Evolutionary conservation across 2,329 filamentous ascomycete species (phyloP).

Genomic region (Huntiella bhutanensis): DNA sequence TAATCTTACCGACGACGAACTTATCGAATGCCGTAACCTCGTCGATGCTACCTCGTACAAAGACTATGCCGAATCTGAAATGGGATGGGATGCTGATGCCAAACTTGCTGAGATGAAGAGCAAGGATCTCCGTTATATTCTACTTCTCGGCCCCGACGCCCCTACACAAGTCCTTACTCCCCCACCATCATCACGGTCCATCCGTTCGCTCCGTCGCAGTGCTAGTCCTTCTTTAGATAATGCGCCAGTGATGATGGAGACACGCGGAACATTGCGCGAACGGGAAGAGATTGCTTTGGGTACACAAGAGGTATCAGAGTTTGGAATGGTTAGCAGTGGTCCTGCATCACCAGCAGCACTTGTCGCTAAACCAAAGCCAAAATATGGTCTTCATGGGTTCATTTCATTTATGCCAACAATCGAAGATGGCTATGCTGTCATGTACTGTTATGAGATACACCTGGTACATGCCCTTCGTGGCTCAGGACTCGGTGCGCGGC

Average conservation of each 20-base stretch:
- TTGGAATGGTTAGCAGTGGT: conserved; percentile 3
- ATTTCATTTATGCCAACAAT: conserved; percentile 54
- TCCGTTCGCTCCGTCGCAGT: conserved; percentile 6
- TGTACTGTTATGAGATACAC: conserved; percentile 70
- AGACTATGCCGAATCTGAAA: conserved; percentile 43
- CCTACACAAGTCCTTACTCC: conserved; percentile 5
- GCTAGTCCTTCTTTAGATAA: not conserved
- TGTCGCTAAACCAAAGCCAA: not conserved
- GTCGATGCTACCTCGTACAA: conserved; percentile 43
- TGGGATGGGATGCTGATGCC: conserved; percentile 40
- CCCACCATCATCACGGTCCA: conserved; percentile 9
- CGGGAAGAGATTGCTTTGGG: not conserved
- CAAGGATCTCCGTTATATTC: conserved; percentile 46
- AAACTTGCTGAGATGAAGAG: conserved; percentile 54
- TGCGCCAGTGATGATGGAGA: conserved; percentile 1
- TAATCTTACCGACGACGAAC: conserved; percentile 24
- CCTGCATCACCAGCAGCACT: not conserved
- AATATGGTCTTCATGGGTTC: conserved; percentile 29
- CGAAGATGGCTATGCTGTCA: conserved; percentile 43
- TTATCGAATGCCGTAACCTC: conserved; percentile 34
- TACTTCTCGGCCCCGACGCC: conserved; percentile 27
- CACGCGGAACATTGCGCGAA: not conserved
- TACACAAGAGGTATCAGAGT: conserved; percentile 2
- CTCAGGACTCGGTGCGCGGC: conserved; percentile 40
- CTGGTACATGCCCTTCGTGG: conserved; percentile 36